A percentile compares a stretch with the other conserved stretches of the same genome.
Conservation (phyloP, 345 rosid species). For the Pistacia atlantica region DNA sequence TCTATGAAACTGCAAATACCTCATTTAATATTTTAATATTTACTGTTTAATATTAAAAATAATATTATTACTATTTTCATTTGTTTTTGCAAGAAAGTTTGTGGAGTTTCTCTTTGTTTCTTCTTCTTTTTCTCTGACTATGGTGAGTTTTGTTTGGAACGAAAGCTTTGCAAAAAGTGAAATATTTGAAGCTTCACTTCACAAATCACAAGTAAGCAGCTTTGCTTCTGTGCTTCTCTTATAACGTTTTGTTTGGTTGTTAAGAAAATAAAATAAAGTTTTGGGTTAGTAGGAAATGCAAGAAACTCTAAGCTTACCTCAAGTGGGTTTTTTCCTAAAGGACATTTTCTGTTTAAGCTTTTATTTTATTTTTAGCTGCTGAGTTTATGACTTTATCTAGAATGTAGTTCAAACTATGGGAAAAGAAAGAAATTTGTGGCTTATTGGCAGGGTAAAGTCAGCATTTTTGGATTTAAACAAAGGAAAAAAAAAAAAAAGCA, state of each 20-base stretch:
- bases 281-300: neutral
- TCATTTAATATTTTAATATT: too few species aligned
- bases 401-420: neutral
- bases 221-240: neutral
- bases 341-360: neutral
- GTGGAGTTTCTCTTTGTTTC: too few species aligned
- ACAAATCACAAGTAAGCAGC: neutral
- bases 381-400: neutral
- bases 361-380: too few species aligned
- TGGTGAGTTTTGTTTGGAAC: too few species aligned
- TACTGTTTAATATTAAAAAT: too few species aligned
- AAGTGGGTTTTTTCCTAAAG: neutral
- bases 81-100: too few species aligned
- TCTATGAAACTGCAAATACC: conserved; percentile 1
- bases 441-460: neutral
- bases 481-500: neutral
- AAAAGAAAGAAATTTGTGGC: neutral
- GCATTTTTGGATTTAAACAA: neutral
- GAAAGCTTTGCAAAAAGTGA: too few species aligned
- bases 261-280: conserved; percentile 13
- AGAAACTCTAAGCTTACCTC: neutral
- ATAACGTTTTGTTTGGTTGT: conserved; percentile 20
- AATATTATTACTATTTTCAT: neutral
- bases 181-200: neutral
- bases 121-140: too few species aligned